Conservation (phyloP, 1,284 basidiomycete species). For the Baeospora myosura region DNA sequence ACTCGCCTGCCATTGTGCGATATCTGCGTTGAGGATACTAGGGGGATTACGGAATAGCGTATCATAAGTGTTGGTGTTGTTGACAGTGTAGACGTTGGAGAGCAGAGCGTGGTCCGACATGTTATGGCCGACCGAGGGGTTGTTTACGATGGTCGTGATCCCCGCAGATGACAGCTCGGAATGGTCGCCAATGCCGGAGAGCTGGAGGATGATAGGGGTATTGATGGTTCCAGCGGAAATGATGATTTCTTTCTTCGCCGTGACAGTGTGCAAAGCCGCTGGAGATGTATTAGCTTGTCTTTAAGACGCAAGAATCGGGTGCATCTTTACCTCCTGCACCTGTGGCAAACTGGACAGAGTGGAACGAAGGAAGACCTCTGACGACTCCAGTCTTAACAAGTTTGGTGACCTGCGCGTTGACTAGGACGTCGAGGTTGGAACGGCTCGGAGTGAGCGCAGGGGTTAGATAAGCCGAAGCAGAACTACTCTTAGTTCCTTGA, state of each 20-base stretch:
- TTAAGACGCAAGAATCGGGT: too few relatives aligned
- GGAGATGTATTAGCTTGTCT: too few relatives aligned
- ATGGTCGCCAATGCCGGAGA: conserved; percentile 31
- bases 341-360: neutral
- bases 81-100: conserved; percentile 17
- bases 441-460: conserved; percentile 15
- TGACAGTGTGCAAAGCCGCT: conserved; percentile 1
- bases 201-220: conserved; percentile 28
- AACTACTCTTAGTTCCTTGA: neutral
- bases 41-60: conserved; percentile 13
- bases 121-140: conserved; percentile 24
- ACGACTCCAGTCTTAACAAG: neutral
- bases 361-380: neutral
- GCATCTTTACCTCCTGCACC: too few relatives aligned
- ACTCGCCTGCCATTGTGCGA: conserved; percentile 19
- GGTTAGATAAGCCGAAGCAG: conserved; percentile 18
- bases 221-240: conserved; percentile 27
- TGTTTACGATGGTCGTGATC: conserved; percentile 18
- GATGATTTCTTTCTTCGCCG: conserved; percentile 24
- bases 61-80: conserved; percentile 19
- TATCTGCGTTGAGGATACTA: conserved; percentile 11
- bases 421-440: neutral
- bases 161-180: conserved; percentile 20
- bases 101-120: conserved; percentile 25
- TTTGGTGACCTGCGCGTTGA: neutral